Base-by-base conservation (phyloP, 192 early-diverging fungal genomes). In the Entrophospora sp. region DNA sequence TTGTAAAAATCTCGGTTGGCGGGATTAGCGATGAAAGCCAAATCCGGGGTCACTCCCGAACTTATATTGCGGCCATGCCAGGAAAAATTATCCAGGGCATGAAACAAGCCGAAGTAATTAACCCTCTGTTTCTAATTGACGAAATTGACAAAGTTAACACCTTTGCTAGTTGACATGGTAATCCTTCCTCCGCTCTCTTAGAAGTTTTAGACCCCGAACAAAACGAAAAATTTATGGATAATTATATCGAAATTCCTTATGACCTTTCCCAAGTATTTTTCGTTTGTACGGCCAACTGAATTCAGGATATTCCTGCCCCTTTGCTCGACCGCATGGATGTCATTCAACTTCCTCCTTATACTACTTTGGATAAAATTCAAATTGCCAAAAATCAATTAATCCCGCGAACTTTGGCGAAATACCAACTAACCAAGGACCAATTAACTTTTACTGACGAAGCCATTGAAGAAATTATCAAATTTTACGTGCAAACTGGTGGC, bases 161-260 rank as follows among this genome's bases (percentile, higher is more conserved):
- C n/a, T 13, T 7, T 38, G 14, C 28, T 13, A 34, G 36, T 35
- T 34, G 36, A 16, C 56, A 34, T 3, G 56, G 56, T 35, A 28
- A 34, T 38, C 56, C 32, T 1, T 12, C 32, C 4, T 37, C 32
- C 16, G 56, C 56, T 2, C 16, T 59, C 6, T 59, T 59, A 8
- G 56, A 30, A 14, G 56, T 22, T 38, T 28, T 59, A 3, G 56
- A 59, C 32, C 28, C 30, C 4, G 27, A 38, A 16, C 56, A 34
- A 59, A 59, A 59, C 32, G 36, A 59, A 14, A 38, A 59, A 22
- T 59, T 59, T 24, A 34, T 59, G 32, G 56, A 59, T 34, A 10
- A 59, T 35, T 59, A 59, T 36, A 20, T 59, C n/a, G n/a, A n/a
- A 20, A 34, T 59, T 59, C 56, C 56, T 16, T 35, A 35, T 38